Conservation (phyloP, 192 early-diverging fungal species). For the Blastocladiella britannica region DNA sequence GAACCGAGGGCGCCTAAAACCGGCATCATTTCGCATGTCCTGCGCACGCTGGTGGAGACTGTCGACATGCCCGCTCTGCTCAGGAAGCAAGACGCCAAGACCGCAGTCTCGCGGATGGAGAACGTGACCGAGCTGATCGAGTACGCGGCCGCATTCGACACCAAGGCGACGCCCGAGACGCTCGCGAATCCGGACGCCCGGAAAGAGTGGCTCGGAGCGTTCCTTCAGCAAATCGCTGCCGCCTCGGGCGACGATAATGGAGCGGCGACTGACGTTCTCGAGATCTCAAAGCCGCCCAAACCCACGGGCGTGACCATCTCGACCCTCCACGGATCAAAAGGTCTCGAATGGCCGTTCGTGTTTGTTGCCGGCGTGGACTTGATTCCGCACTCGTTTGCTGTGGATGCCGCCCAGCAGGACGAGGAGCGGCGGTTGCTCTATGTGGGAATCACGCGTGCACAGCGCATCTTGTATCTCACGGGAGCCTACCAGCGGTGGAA, state of each 20-base stretch:
- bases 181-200: too few species aligned
- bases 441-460: background rate
- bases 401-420: background rate
- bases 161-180: too few species aligned
- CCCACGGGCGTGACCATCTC: background rate
- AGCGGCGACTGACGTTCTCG: too few species aligned
- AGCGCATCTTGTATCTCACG: background rate
- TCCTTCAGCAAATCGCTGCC: too few species aligned
- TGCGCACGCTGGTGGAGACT: too few species aligned
- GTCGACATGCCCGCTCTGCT: too few species aligned
- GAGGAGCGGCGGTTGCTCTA: constrained; percentile 2
- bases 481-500: background rate
- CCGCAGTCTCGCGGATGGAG: background rate
- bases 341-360: constrained; percentile 4
- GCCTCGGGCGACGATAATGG: too few species aligned
- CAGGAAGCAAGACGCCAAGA: background rate
- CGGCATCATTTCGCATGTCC: too few species aligned
- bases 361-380: constrained; percentile 1
- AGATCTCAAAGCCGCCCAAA: too few species aligned
- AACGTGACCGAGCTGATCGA: background rate
- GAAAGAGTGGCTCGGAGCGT: too few species aligned
- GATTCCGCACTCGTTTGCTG: background rate
- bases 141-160: too few species aligned
- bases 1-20: too few species aligned
- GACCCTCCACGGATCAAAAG: constrained; percentile 2